Evolutionary conservation across 2,329 filamentous ascomycete genomes (phyloP), one percentile per base, ranked within the genome.

Genomic region (Neurospora sp.): DNA sequence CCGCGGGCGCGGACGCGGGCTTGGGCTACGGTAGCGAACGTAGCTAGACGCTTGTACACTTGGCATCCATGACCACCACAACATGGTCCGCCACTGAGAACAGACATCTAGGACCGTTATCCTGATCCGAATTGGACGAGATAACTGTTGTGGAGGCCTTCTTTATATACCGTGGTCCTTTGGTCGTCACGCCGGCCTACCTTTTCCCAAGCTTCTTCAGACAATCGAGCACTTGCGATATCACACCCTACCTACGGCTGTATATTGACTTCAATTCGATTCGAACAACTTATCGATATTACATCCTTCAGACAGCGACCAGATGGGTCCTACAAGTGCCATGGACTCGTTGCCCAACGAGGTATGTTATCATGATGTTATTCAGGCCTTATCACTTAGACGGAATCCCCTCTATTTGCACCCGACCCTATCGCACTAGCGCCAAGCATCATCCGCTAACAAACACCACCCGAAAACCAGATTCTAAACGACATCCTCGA

Each of bases 401-500:
- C 15, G 23, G 3, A 17, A 62, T 62, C 52, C 52, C 43, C 52
- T 58, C 23, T 33, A 33, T 62, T 33, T 33, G 15, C 17, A 3
- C 8, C 23, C 23, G 23, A 28, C 23, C 23, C 9, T 19, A 17
- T 40, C 40, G 68, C 66, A 19, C 13, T 43, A 68, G 42, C 23
- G 13, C 39, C 36, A 39, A 68, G 46, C 43, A 15, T 67, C 23
- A n/a, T 10, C 40, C 33, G 15, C 5, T 15, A 66, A 62, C 69
- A 72, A 36, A 69, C 67, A 66, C 15, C n/a, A 33, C 19, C 15
- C 19, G 38, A 52, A n/a, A 23, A 23, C 38, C 70, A 80, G 77
- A 75, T 80, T 68, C 77, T 80, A 69, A 73, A 78, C 70, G 72
- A 74, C 8, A 75, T 79, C 43, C 74, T 80, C 68, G 72, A 73